Percentiles rank a stretch among this genome's conserved stretches.
These are phyloP conservation scores for Penicillium riverlandense DNA, from an alignment of 495 filamentous ascomycete genomes.

Conservation along the genomic window DNA sequence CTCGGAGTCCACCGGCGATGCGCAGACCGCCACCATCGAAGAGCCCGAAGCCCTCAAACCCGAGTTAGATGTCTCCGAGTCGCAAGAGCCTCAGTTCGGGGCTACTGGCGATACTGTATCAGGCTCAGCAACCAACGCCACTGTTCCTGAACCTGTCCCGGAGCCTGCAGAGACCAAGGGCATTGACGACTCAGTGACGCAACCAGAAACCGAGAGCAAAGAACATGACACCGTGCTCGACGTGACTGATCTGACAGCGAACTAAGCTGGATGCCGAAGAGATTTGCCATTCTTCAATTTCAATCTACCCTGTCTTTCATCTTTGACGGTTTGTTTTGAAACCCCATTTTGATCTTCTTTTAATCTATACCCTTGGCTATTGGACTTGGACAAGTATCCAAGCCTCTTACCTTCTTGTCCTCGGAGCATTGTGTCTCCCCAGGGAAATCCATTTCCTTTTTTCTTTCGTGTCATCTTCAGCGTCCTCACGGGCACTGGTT, in stretches of 20 bases:
- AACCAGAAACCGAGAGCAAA: constrained; percentile 7
- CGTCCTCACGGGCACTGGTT: too few relatives aligned
- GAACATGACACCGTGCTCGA: constrained; percentile 21
- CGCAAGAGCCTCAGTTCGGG: background rate
- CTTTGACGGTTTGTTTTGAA: background rate
- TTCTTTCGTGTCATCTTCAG: too few relatives aligned
- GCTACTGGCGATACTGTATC: constrained; percentile 1
- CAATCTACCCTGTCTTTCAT: background rate
- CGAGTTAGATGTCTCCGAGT: constrained; percentile 1
- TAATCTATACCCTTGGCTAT: constrained; percentile 11
- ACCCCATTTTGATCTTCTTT: background rate
- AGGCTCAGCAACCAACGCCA: constrained; percentile 1
- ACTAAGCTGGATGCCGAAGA: constrained; percentile 5
- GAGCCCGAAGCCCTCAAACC: background rate
- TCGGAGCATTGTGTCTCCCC: background rate
- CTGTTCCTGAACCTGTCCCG: background rate
- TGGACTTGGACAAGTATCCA: background rate
- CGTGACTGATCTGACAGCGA: constrained; percentile 20
- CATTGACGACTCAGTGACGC: constrained; percentile 2
- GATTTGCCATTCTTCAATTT: constrained; percentile 1
- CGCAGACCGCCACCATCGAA: background rate
- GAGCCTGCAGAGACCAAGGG: background rate
- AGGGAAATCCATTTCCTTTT: too few relatives aligned
- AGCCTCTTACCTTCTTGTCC: background rate
- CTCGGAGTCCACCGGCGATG: background rate